These are phyloP conservation scores for Corynespora cassiicola DNA, from an alignment of 2,329 filamentous ascomycete species.

Conservation along the genomic window DNA sequence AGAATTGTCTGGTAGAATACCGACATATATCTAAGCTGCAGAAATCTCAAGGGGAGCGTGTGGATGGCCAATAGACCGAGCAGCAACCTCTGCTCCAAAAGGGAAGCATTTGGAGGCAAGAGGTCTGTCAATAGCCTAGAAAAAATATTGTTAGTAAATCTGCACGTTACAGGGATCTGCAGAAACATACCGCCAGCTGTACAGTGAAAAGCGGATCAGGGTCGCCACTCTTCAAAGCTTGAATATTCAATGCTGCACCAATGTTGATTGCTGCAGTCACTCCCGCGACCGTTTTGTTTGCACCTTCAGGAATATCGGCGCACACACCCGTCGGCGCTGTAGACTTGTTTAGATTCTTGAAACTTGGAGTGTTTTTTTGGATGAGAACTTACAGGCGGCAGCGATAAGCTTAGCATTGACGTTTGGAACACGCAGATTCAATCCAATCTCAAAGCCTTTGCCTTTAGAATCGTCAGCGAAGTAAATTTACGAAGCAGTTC, in stretches of 20 bases:
- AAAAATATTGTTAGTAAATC: background rate
- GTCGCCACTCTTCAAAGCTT: conserved; percentile 13
- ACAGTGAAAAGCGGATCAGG: conserved; percentile 19
- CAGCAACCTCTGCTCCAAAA: conserved; percentile 8
- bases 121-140: conserved; percentile 15
- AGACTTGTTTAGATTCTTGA: conserved; percentile 5
- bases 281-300: conserved; percentile 14
- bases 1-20: no score
- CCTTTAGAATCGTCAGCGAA: conserved; percentile 8
- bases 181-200: conserved; percentile 17
- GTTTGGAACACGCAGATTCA: conserved; percentile 21
- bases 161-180: background rate
- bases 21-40: no score
- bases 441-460: conserved; percentile 18
- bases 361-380: background rate
- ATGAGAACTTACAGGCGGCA: conserved; percentile 13
- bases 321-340: conserved; percentile 20
- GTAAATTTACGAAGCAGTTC: background rate
- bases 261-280: conserved; percentile 14
- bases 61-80: conserved; percentile 3
- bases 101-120: conserved; percentile 20
- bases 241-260: conserved; percentile 16
- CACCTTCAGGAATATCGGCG: conserved; percentile 5
- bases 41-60: no score
- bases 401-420: conserved; percentile 18